phyloP scores from a whole-genome alignment of 2,329 filamentous ascomycete species.

The Colletotrichum navitas region DNA sequence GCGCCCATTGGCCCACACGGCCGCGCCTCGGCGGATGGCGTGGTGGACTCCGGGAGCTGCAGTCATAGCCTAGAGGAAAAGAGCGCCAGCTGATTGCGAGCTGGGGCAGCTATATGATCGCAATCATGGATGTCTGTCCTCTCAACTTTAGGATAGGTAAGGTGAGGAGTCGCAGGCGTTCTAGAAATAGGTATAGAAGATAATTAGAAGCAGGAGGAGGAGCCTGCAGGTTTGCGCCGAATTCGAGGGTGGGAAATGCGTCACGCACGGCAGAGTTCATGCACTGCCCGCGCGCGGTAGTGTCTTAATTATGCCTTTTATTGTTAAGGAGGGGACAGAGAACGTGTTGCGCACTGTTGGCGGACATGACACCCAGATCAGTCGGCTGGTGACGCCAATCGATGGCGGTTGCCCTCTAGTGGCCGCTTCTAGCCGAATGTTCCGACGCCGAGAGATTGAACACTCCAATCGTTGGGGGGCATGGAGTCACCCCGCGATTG shows the following conservation, averaged over 20 bases:
- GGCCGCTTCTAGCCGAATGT: constrained; percentile 40
- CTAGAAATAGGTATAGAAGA: constrained; percentile 19
- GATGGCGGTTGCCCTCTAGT: constrained; percentile 23
- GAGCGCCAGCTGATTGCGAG: constrained; percentile 41
- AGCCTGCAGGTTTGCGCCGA: constrained; percentile 11
- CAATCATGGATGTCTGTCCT: constrained; percentile 32
- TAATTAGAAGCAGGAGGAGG: constrained; percentile 1
- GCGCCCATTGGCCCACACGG: constrained; percentile 34
- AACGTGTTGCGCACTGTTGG: constrained; percentile 36
- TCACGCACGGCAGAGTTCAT: constrained; percentile 15
- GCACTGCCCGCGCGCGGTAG: constrained; percentile 7
- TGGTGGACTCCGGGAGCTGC: constrained; percentile 37
- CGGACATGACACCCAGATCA: constrained; percentile 18
- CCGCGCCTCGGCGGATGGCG: constrained; percentile 31
- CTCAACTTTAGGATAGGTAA: neutral
- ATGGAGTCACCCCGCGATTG: constrained; percentile 39
- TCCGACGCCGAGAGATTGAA: constrained; percentile 36
- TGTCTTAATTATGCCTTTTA: constrained; percentile 17
- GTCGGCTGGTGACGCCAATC: constrained; percentile 30
- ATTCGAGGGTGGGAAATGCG: neutral
- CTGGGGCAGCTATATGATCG: constrained; percentile 36
- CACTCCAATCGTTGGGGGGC: constrained; percentile 9
- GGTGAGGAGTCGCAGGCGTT: constrained; percentile 1
- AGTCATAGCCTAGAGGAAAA: constrained; percentile 34
- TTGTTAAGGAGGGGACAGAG: neutral